Percentiles rank a stretch among this genome's conserved stretches.
Evolutionary conservation across 805 yeast species (phyloP).

Genomic region (Metschnikowia corniflorae): DNA sequence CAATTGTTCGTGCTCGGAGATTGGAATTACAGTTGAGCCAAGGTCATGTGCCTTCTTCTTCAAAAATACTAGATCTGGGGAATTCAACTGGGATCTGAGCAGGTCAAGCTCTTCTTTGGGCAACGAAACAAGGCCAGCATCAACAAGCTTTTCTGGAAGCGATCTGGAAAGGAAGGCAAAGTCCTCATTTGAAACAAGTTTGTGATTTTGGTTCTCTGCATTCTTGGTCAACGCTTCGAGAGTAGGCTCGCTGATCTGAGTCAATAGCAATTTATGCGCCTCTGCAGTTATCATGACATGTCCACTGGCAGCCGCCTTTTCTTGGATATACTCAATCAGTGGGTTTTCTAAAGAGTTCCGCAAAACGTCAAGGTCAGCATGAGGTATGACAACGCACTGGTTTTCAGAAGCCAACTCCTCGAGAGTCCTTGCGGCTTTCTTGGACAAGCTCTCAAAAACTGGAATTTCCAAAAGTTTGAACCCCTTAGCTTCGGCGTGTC

Average conservation of each 20-base stretch:
- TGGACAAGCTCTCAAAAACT: conserved; percentile 1
- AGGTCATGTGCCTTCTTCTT: conserved; percentile 9
- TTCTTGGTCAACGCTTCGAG: conserved; percentile 22
- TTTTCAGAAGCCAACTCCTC: conserved; percentile 12
- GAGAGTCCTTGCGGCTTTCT: conserved; percentile 3
- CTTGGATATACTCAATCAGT: conserved; percentile 12
- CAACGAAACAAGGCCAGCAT: conserved; percentile 12
- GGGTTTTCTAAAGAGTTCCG: conserved; percentile 10
- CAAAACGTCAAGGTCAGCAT: conserved; percentile 7
- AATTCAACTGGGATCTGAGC: conserved; percentile 3
- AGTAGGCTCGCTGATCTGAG: conserved; percentile 18
- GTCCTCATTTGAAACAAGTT: conserved; percentile 9
- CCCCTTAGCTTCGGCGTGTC: conserved; percentile 4
- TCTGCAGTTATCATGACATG: conserved; percentile 5
- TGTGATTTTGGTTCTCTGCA: conserved; percentile 17
- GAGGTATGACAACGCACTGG: conserved; percentile 5
- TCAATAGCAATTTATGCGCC: conserved; percentile 10
- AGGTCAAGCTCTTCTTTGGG: conserved; percentile 8
- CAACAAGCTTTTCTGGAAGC: conserved; percentile 7
- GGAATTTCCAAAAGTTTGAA: conserved; percentile 1
- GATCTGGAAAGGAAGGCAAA: conserved; percentile 4
- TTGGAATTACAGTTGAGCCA: conserved; percentile 8
- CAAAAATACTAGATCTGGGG: conserved; percentile 10
- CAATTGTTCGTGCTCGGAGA: conserved; percentile 12
- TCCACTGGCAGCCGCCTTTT: conserved; percentile 4